Conservation (phyloP, 805 yeast genomes). For the Wickerhamiella lipophila region DNA sequence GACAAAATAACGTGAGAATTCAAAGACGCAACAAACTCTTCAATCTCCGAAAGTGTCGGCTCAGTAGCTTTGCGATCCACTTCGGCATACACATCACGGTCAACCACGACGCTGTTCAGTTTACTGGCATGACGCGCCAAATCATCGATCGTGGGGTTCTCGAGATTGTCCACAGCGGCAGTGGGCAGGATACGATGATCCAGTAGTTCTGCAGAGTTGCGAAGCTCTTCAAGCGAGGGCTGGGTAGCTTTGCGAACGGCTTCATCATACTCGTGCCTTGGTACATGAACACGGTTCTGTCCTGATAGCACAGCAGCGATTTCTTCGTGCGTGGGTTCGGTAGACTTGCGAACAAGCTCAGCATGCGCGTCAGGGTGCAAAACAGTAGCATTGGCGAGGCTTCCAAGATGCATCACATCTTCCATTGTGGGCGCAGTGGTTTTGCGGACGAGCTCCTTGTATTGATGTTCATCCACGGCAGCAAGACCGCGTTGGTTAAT, state of each 20-base stretch:
- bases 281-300: constrained; percentile 14
- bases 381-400: constrained; percentile 13
- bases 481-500: background rate
- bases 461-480: background rate
- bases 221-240: background rate
- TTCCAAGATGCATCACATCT: constrained; percentile 1
- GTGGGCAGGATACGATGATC: background rate
- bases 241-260: constrained; percentile 9
- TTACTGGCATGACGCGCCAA: constrained; percentile 3
- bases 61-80: constrained; percentile 17
- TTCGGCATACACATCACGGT: constrained; percentile 3
- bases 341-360: constrained; percentile 15
- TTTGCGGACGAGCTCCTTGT: constrained; percentile 11
- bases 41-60: constrained; percentile 43
- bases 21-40: constrained; percentile 19
- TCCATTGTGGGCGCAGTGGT: constrained; percentile 11
- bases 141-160: constrained; percentile 5
- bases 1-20: constrained; percentile 12
- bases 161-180: background rate
- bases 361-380: constrained; percentile 17
- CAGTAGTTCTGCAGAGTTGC: background rate
- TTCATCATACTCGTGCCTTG: constrained; percentile 16
- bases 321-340: constrained; percentile 7
- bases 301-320: background rate
- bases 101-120: background rate